Conservation (phyloP, 441 rosid species). For the Syzygium syzygioides region DNA sequence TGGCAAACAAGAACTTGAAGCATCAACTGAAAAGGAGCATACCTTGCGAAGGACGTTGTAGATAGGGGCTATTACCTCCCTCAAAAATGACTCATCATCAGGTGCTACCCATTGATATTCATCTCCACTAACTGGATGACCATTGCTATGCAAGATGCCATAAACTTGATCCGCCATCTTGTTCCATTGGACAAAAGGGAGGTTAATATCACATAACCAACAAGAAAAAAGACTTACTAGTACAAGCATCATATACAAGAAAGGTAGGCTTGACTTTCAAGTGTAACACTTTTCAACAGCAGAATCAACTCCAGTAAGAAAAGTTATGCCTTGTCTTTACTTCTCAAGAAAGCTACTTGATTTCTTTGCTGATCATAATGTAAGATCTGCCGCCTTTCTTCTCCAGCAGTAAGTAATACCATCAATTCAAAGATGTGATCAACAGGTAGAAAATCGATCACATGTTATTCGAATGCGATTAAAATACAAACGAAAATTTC, state of each 20-base stretch:
- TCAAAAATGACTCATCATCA: conserved; percentile 82
- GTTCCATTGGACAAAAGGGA: conserved; percentile 11
- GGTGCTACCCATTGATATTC: conserved; percentile 37
- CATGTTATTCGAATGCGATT: neutral
- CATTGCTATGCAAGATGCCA: conserved; percentile 56
- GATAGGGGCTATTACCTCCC: conserved; percentile 74
- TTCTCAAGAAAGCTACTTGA: neutral
- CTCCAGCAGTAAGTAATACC: neutral
- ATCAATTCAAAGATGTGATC: neutral
- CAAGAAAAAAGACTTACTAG: neutral
- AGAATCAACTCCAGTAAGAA: neutral
- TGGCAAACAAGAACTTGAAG: conserved; percentile 1
- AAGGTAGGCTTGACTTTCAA: neutral
- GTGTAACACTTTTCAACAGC: neutral
- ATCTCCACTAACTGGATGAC: conserved; percentile 58
- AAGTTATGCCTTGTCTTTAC: neutral
- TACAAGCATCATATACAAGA: neutral
- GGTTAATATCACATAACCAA: conserved; percentile 7
- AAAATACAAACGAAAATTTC: neutral
- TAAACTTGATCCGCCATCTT: conserved; percentile 83
- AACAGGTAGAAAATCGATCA: neutral
- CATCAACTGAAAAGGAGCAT: conserved; percentile 4
- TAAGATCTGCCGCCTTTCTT: neutral
- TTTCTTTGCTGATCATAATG: neutral
- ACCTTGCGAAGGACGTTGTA: conserved; percentile 78